Conservation (phyloP, 2,329 filamentous ascomycete genomes). For the Beauveria australis region DNA sequence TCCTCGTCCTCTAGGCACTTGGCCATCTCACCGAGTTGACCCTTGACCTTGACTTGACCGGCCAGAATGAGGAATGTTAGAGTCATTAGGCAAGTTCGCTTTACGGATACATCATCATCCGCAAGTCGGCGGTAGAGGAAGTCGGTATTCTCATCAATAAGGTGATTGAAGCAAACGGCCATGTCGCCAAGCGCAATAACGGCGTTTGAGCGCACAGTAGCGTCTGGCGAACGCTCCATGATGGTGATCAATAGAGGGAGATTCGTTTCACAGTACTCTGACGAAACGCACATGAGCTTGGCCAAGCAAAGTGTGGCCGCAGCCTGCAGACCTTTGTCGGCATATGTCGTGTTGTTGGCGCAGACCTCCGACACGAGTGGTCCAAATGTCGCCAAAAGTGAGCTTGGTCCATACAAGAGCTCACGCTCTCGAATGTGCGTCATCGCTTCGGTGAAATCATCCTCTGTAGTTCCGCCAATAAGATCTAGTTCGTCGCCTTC, state of each 20-base stretch:
- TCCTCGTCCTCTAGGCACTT: constrained; percentile 98
- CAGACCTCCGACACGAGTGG: constrained; percentile 90
- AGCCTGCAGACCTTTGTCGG: constrained; percentile 81
- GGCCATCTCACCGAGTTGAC: constrained; percentile 96
- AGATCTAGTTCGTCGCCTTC: constrained; percentile 88
- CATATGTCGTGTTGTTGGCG: constrained; percentile 86
- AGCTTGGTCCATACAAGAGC: constrained; percentile 71
- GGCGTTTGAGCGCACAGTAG: constrained; percentile 89
- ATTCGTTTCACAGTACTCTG: constrained; percentile 92
- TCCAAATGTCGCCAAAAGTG: constrained; percentile 82
- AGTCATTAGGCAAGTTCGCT: constrained; percentile 97
- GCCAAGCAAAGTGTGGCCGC: constrained; percentile 90
- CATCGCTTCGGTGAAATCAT: constrained; percentile 85
- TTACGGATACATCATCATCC: constrained; percentile 80
- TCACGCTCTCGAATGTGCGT: constrained; percentile 76
- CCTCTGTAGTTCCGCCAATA: constrained; percentile 91
- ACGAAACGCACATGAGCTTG: constrained; percentile 97
- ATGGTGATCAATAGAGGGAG: constrained; percentile 93
- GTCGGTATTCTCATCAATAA: constrained; percentile 98
- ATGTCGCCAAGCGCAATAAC: constrained; percentile 97
- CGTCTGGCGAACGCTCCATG: constrained; percentile 86
- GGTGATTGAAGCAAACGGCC: constrained; percentile 98
- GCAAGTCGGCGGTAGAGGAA: constrained; percentile 92
- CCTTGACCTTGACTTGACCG: constrained; percentile 98
- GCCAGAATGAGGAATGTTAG: constrained; percentile 94